These are phyloP conservation scores for Nasturtium officinale DNA, from an alignment of 345 rosid genomes.

Conservation along the genomic window DNA sequence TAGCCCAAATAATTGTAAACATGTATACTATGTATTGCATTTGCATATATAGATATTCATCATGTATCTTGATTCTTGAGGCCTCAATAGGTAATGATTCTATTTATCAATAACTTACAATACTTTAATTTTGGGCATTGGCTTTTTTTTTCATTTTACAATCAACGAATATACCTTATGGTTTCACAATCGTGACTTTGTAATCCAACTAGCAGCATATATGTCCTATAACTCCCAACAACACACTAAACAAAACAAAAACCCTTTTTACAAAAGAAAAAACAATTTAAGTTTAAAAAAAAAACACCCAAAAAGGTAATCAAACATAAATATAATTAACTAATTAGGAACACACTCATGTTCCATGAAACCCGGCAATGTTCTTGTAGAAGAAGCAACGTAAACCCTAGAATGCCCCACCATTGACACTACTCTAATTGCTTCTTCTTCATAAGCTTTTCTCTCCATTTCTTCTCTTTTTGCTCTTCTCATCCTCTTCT, in stretches of 20 bases:
- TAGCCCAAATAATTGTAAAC: background rate
- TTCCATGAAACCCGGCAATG: slow-evolving; percentile 65
- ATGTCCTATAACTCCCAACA: background rate
- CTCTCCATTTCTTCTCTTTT: slow-evolving; percentile 81
- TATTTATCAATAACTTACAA: background rate
- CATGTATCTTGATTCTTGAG: background rate
- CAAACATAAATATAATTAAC: slow-evolving; percentile 1
- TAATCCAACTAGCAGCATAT: background rate
- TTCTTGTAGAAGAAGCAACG: slow-evolving; percentile 67
- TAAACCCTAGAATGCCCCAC: slow-evolving; percentile 84
- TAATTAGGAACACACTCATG: slow-evolving; percentile 54
- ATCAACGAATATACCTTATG: background rate
- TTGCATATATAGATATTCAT: background rate
- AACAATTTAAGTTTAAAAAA: background rate
- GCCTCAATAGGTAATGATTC: background rate
- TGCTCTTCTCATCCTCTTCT: slow-evolving; percentile 77
- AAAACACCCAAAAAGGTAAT: background rate
- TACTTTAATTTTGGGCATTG: background rate
- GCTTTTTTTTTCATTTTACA: background rate
- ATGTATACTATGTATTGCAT: background rate
- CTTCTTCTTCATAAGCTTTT: slow-evolving; percentile 94
- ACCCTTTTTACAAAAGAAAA: slow-evolving; percentile 9
- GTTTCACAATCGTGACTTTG: background rate
- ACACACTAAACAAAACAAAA: background rate
- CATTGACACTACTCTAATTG: slow-evolving; percentile 84